phyloP scores from a whole-genome alignment of 2,329 filamentous ascomycete genomes.

The Cladobotryum mycophilum region DNA sequence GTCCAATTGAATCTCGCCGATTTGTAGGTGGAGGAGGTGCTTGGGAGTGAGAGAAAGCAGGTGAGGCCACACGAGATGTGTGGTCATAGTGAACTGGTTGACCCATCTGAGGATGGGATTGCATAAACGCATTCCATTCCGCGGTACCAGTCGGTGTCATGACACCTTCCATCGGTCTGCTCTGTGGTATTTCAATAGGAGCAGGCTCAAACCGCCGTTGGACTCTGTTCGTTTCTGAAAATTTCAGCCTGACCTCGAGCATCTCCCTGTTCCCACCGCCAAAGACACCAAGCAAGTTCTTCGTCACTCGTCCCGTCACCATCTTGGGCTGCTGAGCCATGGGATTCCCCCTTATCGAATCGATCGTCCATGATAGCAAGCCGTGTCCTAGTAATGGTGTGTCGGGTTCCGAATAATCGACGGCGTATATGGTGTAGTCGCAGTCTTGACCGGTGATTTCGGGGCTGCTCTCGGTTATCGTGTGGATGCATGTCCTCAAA shows the following conservation, averaged over 20 bases:
- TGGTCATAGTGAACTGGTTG: constrained; percentile 23
- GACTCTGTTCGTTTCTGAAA: constrained; percentile 67
- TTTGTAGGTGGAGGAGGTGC: constrained; percentile 17
- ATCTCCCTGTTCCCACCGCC: constrained; percentile 79
- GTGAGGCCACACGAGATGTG: constrained; percentile 30
- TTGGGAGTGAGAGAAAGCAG: constrained; percentile 32
- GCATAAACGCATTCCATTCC: constrained; percentile 73
- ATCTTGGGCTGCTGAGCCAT: constrained; percentile 57
- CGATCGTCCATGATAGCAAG: constrained; percentile 80
- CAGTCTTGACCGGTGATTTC: constrained; percentile 64
- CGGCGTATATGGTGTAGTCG: constrained; percentile 96
- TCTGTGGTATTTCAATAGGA: constrained; percentile 10
- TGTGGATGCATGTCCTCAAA: constrained; percentile 77
- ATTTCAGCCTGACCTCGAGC: constrained; percentile 83
- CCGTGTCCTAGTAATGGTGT: constrained; percentile 91
- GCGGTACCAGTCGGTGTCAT: constrained; percentile 55
- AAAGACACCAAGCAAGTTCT: constrained; percentile 79
- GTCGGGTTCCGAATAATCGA: constrained; percentile 93
- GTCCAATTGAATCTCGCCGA: constrained; percentile 24
- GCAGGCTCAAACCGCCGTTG: constrained; percentile 24
- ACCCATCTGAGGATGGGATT: constrained; percentile 56
- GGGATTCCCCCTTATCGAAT: constrained; percentile 30
- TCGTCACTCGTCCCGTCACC: constrained; percentile 85
- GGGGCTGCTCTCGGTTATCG: constrained; percentile 71
- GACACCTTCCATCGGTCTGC: constrained; percentile 26